Percentiles rank a stretch among this genome's conserved stretches.
Evolutionary conservation across 192 early-diverging fungal species (phyloP).

Genomic region (Rhizophagus prolifer): DNA sequence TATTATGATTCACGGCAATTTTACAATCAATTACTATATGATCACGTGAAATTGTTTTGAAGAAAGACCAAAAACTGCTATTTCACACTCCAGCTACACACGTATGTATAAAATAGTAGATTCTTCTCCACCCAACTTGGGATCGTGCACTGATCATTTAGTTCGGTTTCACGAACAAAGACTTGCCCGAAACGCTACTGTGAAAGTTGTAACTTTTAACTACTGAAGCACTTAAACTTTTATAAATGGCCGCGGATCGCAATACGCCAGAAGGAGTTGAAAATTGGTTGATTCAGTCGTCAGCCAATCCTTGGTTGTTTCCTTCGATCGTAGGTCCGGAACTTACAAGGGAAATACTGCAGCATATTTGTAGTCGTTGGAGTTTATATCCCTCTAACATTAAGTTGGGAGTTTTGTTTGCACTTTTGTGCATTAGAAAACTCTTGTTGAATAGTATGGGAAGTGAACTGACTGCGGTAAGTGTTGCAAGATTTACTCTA

Average conservation of each 20-base stretch:
- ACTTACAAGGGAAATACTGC: conserved; percentile 4
- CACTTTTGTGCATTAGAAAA: conserved; percentile 18
- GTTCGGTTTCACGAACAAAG: not conserved
- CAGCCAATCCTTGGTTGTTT: conserved; percentile 3
- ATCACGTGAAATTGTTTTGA: conserved; percentile 9
- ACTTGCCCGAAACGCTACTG: not conserved
- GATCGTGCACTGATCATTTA: not conserved
- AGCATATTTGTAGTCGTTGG: conserved; percentile 13
- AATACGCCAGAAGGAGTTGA: not conserved
- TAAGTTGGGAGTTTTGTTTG: conserved; percentile 18
- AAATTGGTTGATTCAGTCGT: not conserved
- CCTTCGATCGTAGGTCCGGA: not conserved
- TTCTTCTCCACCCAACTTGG: not conserved
- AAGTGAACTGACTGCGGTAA: not conserved
- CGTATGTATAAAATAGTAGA: conserved; percentile 10
- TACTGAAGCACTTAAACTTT: not conserved
- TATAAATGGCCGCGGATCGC: conserved; percentile 7
- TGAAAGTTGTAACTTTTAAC: not conserved
- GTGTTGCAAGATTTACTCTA: no score
- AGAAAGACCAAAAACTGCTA: not conserved
- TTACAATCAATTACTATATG: not conserved
- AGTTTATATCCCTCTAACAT: not conserved
- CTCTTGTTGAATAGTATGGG: not conserved
- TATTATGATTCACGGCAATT: not conserved
- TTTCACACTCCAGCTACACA: not conserved